These are phyloP conservation scores for Berberis vulgaris DNA, from an alignment of 164 flowering plant species.

Conservation along the genomic window DNA sequence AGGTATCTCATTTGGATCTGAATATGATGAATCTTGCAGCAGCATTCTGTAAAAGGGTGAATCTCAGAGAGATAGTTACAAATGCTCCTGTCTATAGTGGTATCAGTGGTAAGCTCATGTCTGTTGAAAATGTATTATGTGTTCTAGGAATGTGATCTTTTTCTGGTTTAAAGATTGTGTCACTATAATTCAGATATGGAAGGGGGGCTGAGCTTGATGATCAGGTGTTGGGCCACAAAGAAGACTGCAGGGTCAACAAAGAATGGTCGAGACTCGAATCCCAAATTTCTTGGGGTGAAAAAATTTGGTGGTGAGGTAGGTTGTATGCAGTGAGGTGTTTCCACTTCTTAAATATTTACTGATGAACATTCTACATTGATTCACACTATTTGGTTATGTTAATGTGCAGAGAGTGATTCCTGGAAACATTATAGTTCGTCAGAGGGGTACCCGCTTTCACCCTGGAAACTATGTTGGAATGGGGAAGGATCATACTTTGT, in stretches of 20 bases:
- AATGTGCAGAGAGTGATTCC: slow-evolving; percentile 72
- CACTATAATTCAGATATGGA: slow-evolving; percentile 34
- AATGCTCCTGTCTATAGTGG: slow-evolving; percentile 39
- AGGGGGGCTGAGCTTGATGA: slow-evolving; percentile 54
- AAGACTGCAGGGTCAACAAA: slow-evolving; percentile 90
- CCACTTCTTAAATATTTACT: neutral
- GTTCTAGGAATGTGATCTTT: neutral
- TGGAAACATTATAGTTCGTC: slow-evolving; percentile 92
- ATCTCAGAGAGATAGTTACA: slow-evolving; percentile 42
- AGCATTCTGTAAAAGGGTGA: slow-evolving; percentile 37
- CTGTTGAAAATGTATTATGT: neutral
- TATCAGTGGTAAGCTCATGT: slow-evolving; percentile 24
- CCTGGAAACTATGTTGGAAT: slow-evolving; percentile 94
- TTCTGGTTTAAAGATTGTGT: neutral
- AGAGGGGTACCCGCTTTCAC: slow-evolving; percentile 89
- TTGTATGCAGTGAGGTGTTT: neutral
- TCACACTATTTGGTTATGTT: slow-evolving; percentile 1
- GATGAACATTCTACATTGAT: neutral
- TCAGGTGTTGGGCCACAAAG: slow-evolving; percentile 93
- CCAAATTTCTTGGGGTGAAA: slow-evolving; percentile 80
- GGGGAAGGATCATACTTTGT: slow-evolving; percentile 90
- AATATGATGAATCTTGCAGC: slow-evolving; percentile 37
- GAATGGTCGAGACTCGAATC: slow-evolving; percentile 93
- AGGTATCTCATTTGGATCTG: slow-evolving; percentile 8
- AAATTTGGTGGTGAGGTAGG: slow-evolving; percentile 27